Percentiles rank a stretch among this genome's conserved stretches.
Conservation (phyloP, 257 asterid genomes). For the Solanum chilense region DNA sequence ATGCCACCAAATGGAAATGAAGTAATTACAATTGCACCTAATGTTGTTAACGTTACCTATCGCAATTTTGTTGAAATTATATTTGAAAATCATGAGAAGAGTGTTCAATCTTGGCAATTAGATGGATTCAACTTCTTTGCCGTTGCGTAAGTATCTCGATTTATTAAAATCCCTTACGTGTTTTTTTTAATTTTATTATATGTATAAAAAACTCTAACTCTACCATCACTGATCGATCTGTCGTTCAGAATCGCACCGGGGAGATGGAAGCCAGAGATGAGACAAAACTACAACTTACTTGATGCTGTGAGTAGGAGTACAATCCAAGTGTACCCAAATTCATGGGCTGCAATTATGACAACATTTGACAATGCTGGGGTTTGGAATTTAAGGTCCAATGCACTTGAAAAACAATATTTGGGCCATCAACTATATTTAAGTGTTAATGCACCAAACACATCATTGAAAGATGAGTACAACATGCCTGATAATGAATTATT, state of each 20-base stretch:
- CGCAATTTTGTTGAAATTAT: background rate
- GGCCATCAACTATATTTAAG: background rate
- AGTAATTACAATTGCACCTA: background rate
- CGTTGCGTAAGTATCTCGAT: background rate
- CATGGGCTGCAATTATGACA: background rate
- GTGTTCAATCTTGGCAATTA: background rate
- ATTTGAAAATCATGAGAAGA: background rate
- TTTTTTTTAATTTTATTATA: background rate
- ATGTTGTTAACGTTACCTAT: background rate
- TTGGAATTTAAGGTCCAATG: background rate
- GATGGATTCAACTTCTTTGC: background rate
- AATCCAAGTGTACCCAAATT: background rate
- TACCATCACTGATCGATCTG: rapidly evolving
- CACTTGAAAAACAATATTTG: background rate
- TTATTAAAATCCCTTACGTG: background rate
- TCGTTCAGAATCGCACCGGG: background rate
- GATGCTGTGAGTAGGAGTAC: background rate
- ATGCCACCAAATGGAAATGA: background rate
- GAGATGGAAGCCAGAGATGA: background rate
- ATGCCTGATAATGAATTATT: background rate
- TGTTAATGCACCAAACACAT: background rate
- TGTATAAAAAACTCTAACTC: background rate
- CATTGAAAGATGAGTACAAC: background rate
- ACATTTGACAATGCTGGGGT: background rate
- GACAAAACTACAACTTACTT: background rate